These are phyloP conservation scores for Cadophora malorum DNA, from an alignment of 2,329 filamentous ascomycete species.

Conservation along the genomic window DNA sequence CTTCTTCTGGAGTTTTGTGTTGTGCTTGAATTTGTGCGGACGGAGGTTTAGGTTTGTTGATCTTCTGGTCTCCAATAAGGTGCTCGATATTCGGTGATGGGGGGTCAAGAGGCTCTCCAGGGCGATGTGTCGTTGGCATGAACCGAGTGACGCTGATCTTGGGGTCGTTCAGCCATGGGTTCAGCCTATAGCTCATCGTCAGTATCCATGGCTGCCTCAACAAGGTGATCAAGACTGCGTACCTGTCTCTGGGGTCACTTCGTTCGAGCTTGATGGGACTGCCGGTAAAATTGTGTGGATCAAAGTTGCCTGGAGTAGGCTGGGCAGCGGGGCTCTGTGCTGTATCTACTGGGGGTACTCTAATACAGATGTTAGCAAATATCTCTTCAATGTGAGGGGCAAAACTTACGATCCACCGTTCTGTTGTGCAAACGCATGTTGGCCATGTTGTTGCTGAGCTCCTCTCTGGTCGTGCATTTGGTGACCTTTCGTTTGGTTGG, in stretches of 20 bases:
- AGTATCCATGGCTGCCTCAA: neutral
- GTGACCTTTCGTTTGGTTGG: neutral
- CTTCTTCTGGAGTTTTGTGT: neutral
- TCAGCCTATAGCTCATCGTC: neutral
- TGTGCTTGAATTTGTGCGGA: neutral
- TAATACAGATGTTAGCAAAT: neutral
- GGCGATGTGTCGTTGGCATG: neutral
- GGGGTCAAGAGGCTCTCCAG: neutral
- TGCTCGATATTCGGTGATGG: neutral
- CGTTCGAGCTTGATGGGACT: neutral
- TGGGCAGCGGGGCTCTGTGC: neutral
- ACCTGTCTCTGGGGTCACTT: neutral
- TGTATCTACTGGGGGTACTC: neutral
- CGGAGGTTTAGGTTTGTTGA: neutral
- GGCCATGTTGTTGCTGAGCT: neutral
- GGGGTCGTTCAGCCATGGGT: neutral
- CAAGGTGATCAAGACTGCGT: neutral
- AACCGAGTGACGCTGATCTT: neutral
- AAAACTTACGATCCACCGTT: neutral
- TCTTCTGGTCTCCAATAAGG: neutral
- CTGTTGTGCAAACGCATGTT: neutral
- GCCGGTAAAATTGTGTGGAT: neutral
- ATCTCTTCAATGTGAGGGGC: neutral
- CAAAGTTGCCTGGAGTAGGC: neutral
- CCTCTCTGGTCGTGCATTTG: neutral